Conservation (phyloP, 2,329 filamentous ascomycete genomes). For the Venturia asperata region DNA sequence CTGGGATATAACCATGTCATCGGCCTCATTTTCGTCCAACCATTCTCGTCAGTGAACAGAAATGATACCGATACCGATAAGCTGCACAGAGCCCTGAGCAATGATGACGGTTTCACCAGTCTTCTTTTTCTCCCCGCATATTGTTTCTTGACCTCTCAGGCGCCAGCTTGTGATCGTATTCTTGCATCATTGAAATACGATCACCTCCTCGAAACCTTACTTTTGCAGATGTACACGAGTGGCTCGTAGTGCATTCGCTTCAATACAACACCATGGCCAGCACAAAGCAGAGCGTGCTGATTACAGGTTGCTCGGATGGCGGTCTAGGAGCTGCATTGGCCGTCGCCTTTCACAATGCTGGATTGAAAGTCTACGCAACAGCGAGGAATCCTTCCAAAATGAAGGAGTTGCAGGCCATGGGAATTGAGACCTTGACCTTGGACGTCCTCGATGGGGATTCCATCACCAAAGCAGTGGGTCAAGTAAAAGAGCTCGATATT, state of each 20-base stretch:
- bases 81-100: no score
- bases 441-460: constrained; percentile 30
- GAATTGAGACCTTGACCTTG: constrained; percentile 29
- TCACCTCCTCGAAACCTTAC: no score
- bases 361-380: constrained; percentile 39
- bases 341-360: constrained; percentile 31
- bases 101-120: no score
- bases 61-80: no score
- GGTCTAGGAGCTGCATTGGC: constrained; percentile 38
- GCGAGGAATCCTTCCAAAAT: constrained; percentile 34
- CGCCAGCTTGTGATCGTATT: no score
- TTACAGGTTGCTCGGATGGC: constrained; percentile 29
- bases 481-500: constrained; percentile 17
- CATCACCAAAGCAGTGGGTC: constrained; percentile 22
- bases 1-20: no score
- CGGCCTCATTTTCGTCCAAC: no score
- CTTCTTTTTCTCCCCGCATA: no score
- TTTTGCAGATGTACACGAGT: not conserved
- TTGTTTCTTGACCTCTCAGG: no score
- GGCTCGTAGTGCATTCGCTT: not conserved
- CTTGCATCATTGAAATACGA: no score
- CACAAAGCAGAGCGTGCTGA: constrained; percentile 23
- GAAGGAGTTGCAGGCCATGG: constrained; percentile 21
- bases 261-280: not conserved
- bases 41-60: no score